Conservation (phyloP, 192 early-diverging fungal genomes). For the Umbelopsis sp. region DNA sequence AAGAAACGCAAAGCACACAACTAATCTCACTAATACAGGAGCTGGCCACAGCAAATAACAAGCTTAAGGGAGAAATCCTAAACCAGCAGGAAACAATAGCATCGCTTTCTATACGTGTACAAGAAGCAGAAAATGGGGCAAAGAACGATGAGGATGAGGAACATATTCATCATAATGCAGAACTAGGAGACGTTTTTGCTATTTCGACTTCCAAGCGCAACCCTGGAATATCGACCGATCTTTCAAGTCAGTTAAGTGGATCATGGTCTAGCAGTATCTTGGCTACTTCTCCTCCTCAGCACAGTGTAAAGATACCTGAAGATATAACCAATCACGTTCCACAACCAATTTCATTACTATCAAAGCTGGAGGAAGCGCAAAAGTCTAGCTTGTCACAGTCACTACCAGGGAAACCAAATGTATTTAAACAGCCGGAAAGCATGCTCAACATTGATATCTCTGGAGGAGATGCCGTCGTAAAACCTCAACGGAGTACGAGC, state of each 20-base stretch:
- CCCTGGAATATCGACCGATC: neutral
- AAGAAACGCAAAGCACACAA: slow-evolving; percentile 38
- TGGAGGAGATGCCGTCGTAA: neutral
- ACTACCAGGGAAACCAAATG: neutral
- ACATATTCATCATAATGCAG: neutral
- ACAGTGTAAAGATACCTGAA: neutral
- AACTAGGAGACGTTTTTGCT: neutral
- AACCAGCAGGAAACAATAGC: slow-evolving; percentile 26
- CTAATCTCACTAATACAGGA: slow-evolving; percentile 58
- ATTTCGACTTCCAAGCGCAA: neutral
- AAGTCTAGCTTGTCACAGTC: neutral
- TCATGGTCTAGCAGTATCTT: slow-evolving; percentile 11
- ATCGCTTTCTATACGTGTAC: slow-evolving; percentile 28
- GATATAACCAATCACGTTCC: neutral
- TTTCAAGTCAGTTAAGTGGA: neutral
- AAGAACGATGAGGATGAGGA: neutral
- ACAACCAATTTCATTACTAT: neutral
- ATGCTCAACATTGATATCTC: neutral
- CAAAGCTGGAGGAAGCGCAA: neutral
- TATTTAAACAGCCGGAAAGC: neutral
- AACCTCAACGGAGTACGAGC: neutral
- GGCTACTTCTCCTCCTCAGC: neutral
- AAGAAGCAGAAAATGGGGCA: slow-evolving; percentile 35
- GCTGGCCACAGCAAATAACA: slow-evolving; percentile 54
- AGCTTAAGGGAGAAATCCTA: slow-evolving; percentile 47